A percentile compares a stretch with the other conserved stretches of the same genome.
phyloP scores from a whole-genome alignment of 2,329 filamentous ascomycete genomes.

The Botryotinia convoluta region DNA sequence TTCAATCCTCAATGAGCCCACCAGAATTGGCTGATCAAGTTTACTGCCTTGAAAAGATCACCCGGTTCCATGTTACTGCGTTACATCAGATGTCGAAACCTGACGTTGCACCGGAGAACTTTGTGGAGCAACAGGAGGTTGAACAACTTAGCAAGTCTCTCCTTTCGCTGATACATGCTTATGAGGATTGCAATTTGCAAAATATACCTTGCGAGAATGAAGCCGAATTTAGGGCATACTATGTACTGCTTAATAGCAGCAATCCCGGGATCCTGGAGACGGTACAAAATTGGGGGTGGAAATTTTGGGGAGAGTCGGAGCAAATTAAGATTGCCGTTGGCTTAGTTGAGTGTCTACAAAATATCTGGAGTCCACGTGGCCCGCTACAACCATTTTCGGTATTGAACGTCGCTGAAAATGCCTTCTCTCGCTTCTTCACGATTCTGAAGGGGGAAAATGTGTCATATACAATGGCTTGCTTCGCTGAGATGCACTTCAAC shows the following conservation, averaged over 20 bases:
- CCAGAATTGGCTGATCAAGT: constrained; percentile 56
- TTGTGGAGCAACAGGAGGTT: constrained; percentile 64
- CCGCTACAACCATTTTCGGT: constrained; percentile 48
- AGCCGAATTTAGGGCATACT: constrained; percentile 64
- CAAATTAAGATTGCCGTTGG: constrained; percentile 60
- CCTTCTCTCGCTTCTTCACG: constrained; percentile 56
- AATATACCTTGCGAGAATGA: constrained; percentile 60
- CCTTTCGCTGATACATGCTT: constrained; percentile 62
- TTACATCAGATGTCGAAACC: constrained; percentile 60
- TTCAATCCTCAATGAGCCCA: constrained; percentile 58
- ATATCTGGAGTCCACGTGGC: constrained; percentile 55
- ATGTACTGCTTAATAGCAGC: constrained; percentile 59
- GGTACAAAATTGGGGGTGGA: constrained; percentile 54
- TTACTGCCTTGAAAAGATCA: constrained; percentile 63
- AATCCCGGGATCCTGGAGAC: constrained; percentile 57
- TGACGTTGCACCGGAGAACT: constrained; percentile 56
- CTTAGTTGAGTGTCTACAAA: constrained; percentile 59
- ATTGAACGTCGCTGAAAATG: constrained; percentile 46
- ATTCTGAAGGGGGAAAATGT: constrained; percentile 56
- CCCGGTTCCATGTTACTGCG: constrained; percentile 64
- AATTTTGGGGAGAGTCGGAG: constrained; percentile 55
- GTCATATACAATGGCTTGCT: constrained; percentile 68
- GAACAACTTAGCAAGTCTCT: constrained; percentile 66
- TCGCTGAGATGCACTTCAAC: constrained; percentile 66
- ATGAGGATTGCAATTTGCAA: constrained; percentile 62